These are phyloP conservation scores for Sarcodon aspratus DNA, from an alignment of 768 basidiomycete genomes.

Conservation along the genomic window DNA sequence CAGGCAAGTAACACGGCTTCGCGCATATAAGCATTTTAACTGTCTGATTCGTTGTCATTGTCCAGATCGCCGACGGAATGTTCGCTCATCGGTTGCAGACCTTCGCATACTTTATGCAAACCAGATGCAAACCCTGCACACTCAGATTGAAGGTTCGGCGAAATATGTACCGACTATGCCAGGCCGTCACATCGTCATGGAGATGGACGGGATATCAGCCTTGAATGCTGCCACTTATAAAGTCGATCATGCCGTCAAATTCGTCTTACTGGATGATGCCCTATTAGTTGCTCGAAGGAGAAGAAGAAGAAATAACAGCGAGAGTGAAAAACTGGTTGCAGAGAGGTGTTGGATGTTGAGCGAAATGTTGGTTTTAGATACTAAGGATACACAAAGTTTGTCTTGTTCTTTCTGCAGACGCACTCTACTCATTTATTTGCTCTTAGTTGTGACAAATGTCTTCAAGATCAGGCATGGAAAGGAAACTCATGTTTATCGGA, in stretches of 20 bases:
- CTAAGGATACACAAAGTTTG: constrained; percentile 88
- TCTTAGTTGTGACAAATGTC: constrained; percentile 42
- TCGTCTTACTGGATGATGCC: constrained; percentile 87
- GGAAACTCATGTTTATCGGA: constrained; percentile 90
- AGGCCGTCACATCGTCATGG: constrained; percentile 83
- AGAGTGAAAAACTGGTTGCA: constrained; percentile 72
- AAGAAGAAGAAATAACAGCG: constrained; percentile 46
- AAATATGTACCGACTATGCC: constrained; percentile 90
- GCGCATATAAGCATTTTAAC: constrained; percentile 30
- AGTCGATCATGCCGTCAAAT: constrained; percentile 73
- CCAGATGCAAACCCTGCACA: constrained; percentile 86
- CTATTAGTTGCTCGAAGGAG: constrained; percentile 79
- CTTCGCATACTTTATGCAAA: constrained; percentile 88
- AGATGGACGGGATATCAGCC: constrained; percentile 72
- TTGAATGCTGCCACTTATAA: constrained; percentile 95
- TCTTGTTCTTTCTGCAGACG: not conserved
- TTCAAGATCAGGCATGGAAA: constrained; percentile 92
- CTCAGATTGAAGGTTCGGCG: constrained; percentile 86
- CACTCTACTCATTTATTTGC: not conserved
- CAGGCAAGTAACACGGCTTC: constrained; percentile 24
- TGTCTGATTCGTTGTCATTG: constrained; percentile 3
- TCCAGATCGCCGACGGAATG: constrained; percentile 42
- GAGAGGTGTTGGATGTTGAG: constrained; percentile 89
- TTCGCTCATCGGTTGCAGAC: constrained; percentile 92
- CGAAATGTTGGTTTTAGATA: constrained; percentile 92